Evolutionary conservation across 306 rosid species (phyloP).

Genomic region (Castanea sativa): DNA sequence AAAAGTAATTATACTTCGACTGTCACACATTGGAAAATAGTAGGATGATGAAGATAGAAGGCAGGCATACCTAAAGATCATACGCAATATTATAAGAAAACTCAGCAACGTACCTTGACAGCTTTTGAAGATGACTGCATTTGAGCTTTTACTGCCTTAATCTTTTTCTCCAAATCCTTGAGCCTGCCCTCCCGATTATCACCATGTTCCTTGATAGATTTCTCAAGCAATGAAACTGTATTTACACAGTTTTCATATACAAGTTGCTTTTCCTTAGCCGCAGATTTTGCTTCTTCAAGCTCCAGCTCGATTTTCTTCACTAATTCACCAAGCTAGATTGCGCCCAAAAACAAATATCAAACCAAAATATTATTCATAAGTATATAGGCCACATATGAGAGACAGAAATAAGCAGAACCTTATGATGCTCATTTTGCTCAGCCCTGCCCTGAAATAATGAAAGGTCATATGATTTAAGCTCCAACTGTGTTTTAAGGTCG

Average conservation of each 20-base stretch:
- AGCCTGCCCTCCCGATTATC: slow-evolving; percentile 74
- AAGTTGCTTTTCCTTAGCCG: slow-evolving; percentile 60
- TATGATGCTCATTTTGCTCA: slow-evolving; percentile 94
- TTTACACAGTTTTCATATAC: slow-evolving; percentile 55
- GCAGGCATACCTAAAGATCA: slow-evolving; percentile 11
- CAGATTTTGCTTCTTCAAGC: slow-evolving; percentile 71
- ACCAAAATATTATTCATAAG: background rate
- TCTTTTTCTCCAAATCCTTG: slow-evolving; percentile 76
- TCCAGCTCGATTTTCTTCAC: slow-evolving; percentile 86
- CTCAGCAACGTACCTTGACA: slow-evolving; percentile 59
- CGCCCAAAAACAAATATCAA: slow-evolving; percentile 1
- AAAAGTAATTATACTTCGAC: background rate
- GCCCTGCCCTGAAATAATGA: slow-evolving; percentile 82
- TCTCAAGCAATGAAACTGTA: slow-evolving; percentile 68
- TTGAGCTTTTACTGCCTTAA: slow-evolving; percentile 66
- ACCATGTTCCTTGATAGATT: slow-evolving; percentile 81
- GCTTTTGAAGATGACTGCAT: slow-evolving; percentile 82
- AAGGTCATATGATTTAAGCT: slow-evolving; percentile 80
- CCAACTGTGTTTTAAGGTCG: slow-evolving; percentile 69
- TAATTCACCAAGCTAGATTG: slow-evolving; percentile 74
- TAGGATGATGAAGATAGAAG: background rate
- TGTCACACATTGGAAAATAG: background rate
- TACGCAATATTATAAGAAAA: background rate
- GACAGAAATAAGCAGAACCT: slow-evolving; percentile 52
- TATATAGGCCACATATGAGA: background rate